phyloP scores from a whole-genome alignment of 495 filamentous ascomycete genomes.

The Penicillium lividum region DNA sequence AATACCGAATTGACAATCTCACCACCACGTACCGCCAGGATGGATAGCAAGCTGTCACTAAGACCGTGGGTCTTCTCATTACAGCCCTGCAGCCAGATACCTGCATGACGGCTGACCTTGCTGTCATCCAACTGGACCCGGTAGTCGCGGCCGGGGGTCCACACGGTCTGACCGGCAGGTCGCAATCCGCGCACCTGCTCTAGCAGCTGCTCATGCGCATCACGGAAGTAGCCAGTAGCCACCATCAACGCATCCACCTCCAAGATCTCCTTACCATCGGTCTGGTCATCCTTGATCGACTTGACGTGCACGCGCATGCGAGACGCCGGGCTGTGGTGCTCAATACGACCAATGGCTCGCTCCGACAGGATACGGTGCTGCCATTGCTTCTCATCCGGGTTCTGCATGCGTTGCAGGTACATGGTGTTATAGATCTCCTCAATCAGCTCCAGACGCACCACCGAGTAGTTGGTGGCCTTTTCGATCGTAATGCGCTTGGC shows the following conservation, averaged over 20 bases:
- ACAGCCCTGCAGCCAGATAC: conserved; percentile 93
- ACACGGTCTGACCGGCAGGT: conserved; percentile 47
- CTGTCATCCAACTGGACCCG: conserved; percentile 64
- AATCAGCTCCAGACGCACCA: conserved; percentile 83
- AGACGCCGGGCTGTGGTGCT: conserved; percentile 49
- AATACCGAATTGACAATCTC: conserved; percentile 80
- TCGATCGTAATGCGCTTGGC: conserved; percentile 62
- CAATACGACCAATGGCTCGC: conserved; percentile 60
- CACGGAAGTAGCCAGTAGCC: conserved; percentile 82
- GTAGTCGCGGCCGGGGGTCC: conserved; percentile 64
- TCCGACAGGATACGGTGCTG: conserved; percentile 73
- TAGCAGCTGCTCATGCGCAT: conserved; percentile 78
- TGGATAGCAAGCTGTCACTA: conserved; percentile 77
- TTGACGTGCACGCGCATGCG: conserved; percentile 42
- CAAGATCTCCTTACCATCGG: conserved; percentile 55
- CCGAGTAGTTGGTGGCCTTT: conserved; percentile 87
- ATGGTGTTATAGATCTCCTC: conserved; percentile 82
- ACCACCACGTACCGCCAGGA: conserved; percentile 71
- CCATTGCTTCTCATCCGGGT: conserved; percentile 71
- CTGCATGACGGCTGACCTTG: conserved; percentile 62
- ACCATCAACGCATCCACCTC: conserved; percentile 81
- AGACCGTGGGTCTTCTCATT: conserved; percentile 90
- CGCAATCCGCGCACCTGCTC: conserved; percentile 62
- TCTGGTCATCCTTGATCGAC: conserved; percentile 27
- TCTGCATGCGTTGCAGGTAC: conserved; percentile 78